phyloP scores from a whole-genome alignment of 306 rosid species.

The Arachis hypogaea region DNA sequence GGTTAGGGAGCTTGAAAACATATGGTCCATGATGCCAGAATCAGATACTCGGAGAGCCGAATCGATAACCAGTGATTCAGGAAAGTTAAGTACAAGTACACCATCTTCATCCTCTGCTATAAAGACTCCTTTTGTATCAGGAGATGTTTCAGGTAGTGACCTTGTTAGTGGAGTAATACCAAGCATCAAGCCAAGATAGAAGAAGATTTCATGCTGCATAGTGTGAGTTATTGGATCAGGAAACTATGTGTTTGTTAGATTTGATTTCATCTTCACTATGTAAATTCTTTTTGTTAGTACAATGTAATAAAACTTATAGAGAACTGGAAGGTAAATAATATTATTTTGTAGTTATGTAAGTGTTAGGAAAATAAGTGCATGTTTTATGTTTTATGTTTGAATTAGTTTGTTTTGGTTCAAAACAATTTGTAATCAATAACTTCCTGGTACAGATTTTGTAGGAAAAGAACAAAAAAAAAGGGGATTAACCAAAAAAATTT shows the following conservation, averaged over 20 bases:
- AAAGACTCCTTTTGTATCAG: conserved; percentile 58
- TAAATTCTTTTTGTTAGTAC: conserved; percentile 34
- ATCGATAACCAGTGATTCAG: conserved; percentile 38
- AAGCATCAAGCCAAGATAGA: conserved; percentile 84
- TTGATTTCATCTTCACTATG: conserved; percentile 29
- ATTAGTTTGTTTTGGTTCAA: background rate
- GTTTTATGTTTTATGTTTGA: background rate
- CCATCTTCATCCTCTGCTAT: conserved; percentile 64
- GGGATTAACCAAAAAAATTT: no score
- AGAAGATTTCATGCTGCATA: conserved; percentile 15
- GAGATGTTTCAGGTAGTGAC: conserved; percentile 77
- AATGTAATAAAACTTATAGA: conserved; percentile 6
- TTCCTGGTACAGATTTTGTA: no score
- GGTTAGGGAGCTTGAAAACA: conserved; percentile 77
- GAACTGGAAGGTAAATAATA: conserved; percentile 30
- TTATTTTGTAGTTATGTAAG: conserved; percentile 32
- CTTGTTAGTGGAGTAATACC: conserved; percentile 84
- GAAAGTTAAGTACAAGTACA: conserved; percentile 42
- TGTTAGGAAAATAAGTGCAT: background rate
- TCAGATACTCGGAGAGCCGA: conserved; percentile 48
- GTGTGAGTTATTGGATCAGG: conserved; percentile 23
- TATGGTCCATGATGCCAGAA: conserved; percentile 70
- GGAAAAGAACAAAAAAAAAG: no score
- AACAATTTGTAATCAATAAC: no score
- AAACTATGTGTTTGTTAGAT: background rate